Percentiles rank a stretch among this genome's conserved stretches.
Evolutionary conservation across 148 eudicot genomes (phyloP).

Genomic region (Heliosperma pusillum): DNA sequence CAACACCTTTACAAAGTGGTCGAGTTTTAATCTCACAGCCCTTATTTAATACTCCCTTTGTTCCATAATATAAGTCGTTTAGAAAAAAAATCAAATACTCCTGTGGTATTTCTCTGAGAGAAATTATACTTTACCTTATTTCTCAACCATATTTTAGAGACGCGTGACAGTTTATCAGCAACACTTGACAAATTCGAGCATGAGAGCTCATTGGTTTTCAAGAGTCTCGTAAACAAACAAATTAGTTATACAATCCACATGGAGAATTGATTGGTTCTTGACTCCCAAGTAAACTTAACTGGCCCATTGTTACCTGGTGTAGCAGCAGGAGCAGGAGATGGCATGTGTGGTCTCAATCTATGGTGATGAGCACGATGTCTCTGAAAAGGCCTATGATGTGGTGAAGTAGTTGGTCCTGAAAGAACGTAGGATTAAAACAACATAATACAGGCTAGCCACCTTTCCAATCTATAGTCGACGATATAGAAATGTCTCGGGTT

Average conservation of each 20-base stretch:
- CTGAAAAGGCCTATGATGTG: conserved; percentile 27
- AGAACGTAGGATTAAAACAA: conserved; percentile 14
- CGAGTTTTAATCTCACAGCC: too few species aligned
- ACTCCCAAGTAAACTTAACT: background rate
- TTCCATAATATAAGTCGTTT: too few species aligned
- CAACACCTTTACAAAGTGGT: too few species aligned
- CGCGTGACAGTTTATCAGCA: too few species aligned
- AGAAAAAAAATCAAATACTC: too few species aligned
- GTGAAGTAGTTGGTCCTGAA: conserved; percentile 52
- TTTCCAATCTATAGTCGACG: background rate
- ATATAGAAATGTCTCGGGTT: background rate
- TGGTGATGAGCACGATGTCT: conserved; percentile 43
- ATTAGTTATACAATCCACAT: background rate
- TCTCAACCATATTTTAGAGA: too few species aligned
- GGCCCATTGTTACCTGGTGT: conserved; percentile 43
- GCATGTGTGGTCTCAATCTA: conserved; percentile 32
- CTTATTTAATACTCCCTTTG: too few species aligned
- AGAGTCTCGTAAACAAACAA: background rate
- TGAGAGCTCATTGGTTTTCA: background rate
- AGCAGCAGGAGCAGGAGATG: conserved; percentile 54
- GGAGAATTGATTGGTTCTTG: background rate
- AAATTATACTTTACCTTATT: too few species aligned
- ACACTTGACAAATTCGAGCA: background rate
- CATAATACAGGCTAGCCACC: background rate
- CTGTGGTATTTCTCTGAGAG: too few species aligned